Base-by-base conservation (phyloP, 208 protist species). In the Sergeia podlipaevii region DNA sequence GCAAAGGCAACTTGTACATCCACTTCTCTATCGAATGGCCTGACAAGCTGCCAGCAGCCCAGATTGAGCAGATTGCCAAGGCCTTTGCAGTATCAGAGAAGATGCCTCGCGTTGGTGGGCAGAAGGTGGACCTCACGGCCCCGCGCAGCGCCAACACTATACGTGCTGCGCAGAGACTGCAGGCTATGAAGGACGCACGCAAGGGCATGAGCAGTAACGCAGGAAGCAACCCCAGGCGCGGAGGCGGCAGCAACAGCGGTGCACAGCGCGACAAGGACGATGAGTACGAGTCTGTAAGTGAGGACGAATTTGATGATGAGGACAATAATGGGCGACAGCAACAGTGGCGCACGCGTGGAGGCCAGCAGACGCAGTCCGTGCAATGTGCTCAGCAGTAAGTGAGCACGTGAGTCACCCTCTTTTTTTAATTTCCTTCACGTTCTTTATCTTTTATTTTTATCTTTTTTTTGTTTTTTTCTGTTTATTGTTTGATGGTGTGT, bases 21-120 rank as follows among this genome's bases (percentile, higher is more conserved):
- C 61, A 82, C 58, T 95, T 97, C 48, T 68, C 78, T 7, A 78
- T 97, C 20, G 63, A 87, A 56, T 97, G 90, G 77, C 94, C 94
- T 0, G 54, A 52, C 32, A 57, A 65, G 53, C 64, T 93, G 49
- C 57, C 71, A 20, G 27, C 20, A 17, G 53, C 33, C 27, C 52
- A 67, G 50, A 28, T 90, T 13, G 30, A 70, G 21, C 28, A 47
- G 18, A 62, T 93, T 30, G 82, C 73, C 11, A 37, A 37, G 0
- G 76, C 72, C 8, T 69, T 93, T 26, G 42, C 50, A 15, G 52
- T 67, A n/a, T 46, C 67, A 8, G 63, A 63, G 28, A 72, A 66
- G 58, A 54, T 65, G 13, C 64, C 60, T 24, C 77, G 57, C 32
- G 39, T 93, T 8, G 71, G 66, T 21, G 85, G 85, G n/a, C 81